Evolutionary conservation across 306 rosid species (phyloP).

Genomic region (Quercus ilex): DNA sequence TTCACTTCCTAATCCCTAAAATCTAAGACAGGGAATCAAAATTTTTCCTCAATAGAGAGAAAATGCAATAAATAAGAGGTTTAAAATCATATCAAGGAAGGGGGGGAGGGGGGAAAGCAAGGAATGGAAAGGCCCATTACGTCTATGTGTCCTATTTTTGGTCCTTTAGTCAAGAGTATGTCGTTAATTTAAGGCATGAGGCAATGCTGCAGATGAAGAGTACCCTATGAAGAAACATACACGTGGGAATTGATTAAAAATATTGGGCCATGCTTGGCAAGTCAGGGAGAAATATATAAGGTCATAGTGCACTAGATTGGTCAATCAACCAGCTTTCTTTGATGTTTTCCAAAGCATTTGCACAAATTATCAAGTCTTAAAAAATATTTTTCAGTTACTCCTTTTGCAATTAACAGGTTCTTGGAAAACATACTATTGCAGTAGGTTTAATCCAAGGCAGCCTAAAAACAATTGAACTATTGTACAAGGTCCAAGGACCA

Average conservation of each 20-base stretch:
- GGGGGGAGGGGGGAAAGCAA: neutral
- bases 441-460: neutral
- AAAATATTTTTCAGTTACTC: neutral
- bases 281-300: neutral
- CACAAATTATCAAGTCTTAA: neutral
- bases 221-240: too few species aligned
- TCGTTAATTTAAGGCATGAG: too few species aligned
- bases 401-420: neutral
- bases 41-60: neutral
- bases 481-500: neutral
- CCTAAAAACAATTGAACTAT: neutral
- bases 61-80: neutral
- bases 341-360: neutral
- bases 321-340: neutral
- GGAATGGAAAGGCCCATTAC: neutral
- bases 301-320: neutral
- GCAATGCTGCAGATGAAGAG: too few species aligned
- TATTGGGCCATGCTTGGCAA: neutral
- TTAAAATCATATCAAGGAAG: neutral
- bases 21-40: too few species aligned
- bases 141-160: neutral
- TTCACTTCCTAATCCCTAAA: too few species aligned
- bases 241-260: neutral
- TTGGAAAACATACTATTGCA: neutral
- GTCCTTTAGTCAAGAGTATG: neutral